phyloP scores from a whole-genome alignment of 345 rosid genomes.

The Corchorus olitorius region DNA sequence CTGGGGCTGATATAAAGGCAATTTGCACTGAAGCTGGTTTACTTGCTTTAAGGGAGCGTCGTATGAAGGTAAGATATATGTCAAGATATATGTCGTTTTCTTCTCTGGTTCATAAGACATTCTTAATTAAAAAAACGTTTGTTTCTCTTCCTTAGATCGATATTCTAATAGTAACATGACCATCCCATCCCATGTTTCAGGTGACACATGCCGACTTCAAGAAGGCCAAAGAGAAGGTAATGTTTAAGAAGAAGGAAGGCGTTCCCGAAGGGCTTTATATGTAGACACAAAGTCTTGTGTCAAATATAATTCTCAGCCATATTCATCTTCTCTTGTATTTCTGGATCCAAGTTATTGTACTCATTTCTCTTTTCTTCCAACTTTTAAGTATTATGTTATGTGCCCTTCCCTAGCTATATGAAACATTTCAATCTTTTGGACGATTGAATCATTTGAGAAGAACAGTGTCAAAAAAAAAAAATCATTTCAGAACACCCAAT shows the following conservation, averaged over 20 bases:
- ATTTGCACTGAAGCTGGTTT: slow-evolving; percentile 98
- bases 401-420: no score
- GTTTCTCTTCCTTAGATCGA: background rate
- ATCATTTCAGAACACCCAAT: no score
- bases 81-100: slow-evolving; percentile 10
- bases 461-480: no score
- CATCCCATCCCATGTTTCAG: slow-evolving; percentile 34
- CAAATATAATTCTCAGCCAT: background rate
- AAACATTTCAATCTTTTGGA: no score
- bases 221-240: slow-evolving; percentile 97
- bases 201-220: slow-evolving; percentile 87
- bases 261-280: slow-evolving; percentile 98
- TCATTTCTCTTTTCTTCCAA: no score
- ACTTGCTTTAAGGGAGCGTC: slow-evolving; percentile 93
- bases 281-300: slow-evolving; percentile 34
- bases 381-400: no score
- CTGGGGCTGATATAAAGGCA: slow-evolving; percentile 98
- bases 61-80: slow-evolving; percentile 75
- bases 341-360: slow-evolving; percentile 16
- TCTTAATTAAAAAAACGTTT: background rate
- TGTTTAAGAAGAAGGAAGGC: slow-evolving; percentile 99
- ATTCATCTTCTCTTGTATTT: background rate
- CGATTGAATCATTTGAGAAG: no score
- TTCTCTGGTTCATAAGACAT: background rate
- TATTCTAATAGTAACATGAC: no score